Conservation (phyloP, 768 basidiomycete species). For the Nevesoporus exiguus region DNA sequence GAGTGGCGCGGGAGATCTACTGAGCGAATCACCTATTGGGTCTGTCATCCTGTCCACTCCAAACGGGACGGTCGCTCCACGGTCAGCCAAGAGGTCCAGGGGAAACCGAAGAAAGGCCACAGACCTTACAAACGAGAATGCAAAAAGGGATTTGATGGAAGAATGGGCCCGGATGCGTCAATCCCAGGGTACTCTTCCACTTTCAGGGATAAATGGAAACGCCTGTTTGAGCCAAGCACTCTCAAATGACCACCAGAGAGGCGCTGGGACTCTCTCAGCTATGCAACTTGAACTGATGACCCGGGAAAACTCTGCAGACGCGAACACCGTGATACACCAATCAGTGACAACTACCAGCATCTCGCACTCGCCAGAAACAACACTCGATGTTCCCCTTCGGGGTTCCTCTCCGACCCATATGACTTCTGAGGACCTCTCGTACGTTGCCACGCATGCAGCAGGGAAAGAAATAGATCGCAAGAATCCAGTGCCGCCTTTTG, state of each 20-base stretch:
- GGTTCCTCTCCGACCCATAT: background rate
- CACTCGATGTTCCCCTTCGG: background rate
- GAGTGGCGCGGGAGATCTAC: slow-evolving; percentile 3
- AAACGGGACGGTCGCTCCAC: background rate
- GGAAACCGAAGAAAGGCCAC: slow-evolving; percentile 14
- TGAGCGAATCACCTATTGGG: slow-evolving; percentile 3
- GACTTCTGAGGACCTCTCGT: background rate
- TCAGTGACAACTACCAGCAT: background rate
- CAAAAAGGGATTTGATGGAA: slow-evolving; percentile 26
- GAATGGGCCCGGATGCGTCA: slow-evolving; percentile 31
- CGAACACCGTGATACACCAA: background rate
- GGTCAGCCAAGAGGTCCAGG: slow-evolving; percentile 7
- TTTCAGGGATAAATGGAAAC: slow-evolving; percentile 8
- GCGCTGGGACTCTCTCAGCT: background rate
- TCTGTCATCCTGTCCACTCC: slow-evolving; percentile 4
- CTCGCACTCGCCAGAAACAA: slow-evolving; percentile 4
- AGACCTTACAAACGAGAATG: slow-evolving; percentile 19
- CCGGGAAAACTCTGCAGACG: background rate
- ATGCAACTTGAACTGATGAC: background rate
- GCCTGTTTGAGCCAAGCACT: background rate
- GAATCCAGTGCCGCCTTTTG: background rate
- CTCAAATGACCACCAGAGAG: background rate
- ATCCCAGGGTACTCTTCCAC: slow-evolving; percentile 24
- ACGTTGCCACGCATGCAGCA: background rate
- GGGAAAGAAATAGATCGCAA: background rate